Percentiles rank a stretch among this genome's conserved stretches.
Conservation (phyloP, 2,329 filamentous ascomycete species). For the Zarea fungicola region DNA sequence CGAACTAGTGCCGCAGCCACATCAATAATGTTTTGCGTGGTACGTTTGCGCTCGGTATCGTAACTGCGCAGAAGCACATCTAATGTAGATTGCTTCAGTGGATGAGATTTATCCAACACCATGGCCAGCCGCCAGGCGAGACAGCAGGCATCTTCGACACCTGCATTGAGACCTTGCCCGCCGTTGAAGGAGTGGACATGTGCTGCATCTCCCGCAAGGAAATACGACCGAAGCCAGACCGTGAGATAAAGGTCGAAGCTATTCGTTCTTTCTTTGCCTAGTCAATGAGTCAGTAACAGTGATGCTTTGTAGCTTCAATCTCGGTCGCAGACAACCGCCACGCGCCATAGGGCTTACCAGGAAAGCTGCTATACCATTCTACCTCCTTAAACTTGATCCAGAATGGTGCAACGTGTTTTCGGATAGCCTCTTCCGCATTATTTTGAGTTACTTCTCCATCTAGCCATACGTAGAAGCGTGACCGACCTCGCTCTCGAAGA, state of each 20-base stretch:
- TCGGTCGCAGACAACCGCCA: fast-evolving
- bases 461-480: slow-evolving; percentile 41
- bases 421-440: slow-evolving; percentile 36
- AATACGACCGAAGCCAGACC: slow-evolving; percentile 38
- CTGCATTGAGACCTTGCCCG: slow-evolving; percentile 55
- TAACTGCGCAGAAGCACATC: slow-evolving; percentile 39
- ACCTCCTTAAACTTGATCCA: slow-evolving; percentile 36
- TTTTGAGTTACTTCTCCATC: slow-evolving; percentile 39
- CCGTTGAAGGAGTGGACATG: slow-evolving; percentile 53
- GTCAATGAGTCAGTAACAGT: too few species aligned
- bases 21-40: slow-evolving; percentile 41
- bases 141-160: slow-evolving; percentile 51
- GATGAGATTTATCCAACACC: slow-evolving; percentile 23
- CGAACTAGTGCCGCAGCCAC: slow-evolving; percentile 42
- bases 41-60: slow-evolving; percentile 37
- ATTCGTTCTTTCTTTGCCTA: slow-evolving; percentile 38
- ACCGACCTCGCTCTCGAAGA: slow-evolving; percentile 41
- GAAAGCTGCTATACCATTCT: slow-evolving; percentile 47
- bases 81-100: slow-evolving; percentile 18
- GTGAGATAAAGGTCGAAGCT: slow-evolving; percentile 34
- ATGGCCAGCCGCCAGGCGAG: slow-evolving; percentile 47
- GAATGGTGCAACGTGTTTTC: slow-evolving; percentile 39
- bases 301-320: not conserved
- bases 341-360: slow-evolving; percentile 26
- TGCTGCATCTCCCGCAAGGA: slow-evolving; percentile 52